Evolutionary conservation across 352 stramenopile species (phyloP).

Genomic region (Plasmopara viticola): DNA sequence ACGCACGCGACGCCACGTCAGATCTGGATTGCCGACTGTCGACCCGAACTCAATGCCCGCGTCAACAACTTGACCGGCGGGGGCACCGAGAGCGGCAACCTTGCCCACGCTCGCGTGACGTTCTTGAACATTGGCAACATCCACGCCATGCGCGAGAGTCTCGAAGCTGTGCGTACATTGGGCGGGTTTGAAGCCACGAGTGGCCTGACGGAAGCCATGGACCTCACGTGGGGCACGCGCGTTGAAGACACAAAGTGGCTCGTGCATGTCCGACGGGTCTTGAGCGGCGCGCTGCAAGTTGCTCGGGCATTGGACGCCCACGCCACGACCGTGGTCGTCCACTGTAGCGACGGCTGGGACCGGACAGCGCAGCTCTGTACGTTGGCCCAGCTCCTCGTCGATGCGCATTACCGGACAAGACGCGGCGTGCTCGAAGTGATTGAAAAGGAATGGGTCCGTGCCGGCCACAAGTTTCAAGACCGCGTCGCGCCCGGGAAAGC

Average conservation of each 20-base stretch:
- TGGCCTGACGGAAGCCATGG: slow-evolving; percentile 41
- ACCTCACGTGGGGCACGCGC: slow-evolving; percentile 51
- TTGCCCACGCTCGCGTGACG: slow-evolving; percentile 63
- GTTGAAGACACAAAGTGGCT: slow-evolving; percentile 84
- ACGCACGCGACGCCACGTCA: slow-evolving; percentile 26
- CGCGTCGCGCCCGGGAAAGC: slow-evolving; percentile 57
- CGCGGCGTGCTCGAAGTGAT: slow-evolving; percentile 74
- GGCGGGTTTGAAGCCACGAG: slow-evolving; percentile 29
- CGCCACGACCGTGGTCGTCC: slow-evolving; percentile 76
- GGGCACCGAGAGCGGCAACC: slow-evolving; percentile 80
- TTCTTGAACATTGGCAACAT: slow-evolving; percentile 93
- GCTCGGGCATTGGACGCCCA: slow-evolving; percentile 61
- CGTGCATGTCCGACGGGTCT: slow-evolving; percentile 56
- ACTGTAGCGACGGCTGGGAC: slow-evolving; percentile 91
- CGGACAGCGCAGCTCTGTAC: slow-evolving; percentile 81
- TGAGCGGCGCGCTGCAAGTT: slow-evolving; percentile 61
- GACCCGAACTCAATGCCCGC: slow-evolving; percentile 84
- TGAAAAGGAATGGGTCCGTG: slow-evolving; percentile 82
- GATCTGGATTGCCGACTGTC: slow-evolving; percentile 88
- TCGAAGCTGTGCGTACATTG: slow-evolving; percentile 59
- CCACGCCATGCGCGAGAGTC: slow-evolving; percentile 87
- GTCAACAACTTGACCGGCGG: slow-evolving; percentile 88
- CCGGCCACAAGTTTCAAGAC: slow-evolving; percentile 88
- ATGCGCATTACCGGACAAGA: slow-evolving; percentile 82
- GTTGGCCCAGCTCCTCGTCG: slow-evolving; percentile 83